Percentiles rank a stretch among this genome's conserved stretches.
phyloP scores from a whole-genome alignment of 345 rosid genomes.

The Eucalyptus sp. region DNA sequence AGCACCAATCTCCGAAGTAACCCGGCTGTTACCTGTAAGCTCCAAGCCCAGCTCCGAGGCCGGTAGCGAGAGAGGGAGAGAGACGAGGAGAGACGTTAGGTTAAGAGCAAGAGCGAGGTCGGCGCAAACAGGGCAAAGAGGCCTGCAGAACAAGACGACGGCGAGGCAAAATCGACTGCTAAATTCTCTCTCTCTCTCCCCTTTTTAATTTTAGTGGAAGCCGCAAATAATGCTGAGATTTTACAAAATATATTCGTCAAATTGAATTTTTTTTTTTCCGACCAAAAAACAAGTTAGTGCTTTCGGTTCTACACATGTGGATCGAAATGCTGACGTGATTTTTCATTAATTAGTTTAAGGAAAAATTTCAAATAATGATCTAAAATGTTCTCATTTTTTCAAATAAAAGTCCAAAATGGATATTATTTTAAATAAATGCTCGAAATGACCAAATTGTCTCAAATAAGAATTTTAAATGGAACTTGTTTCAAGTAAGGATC shows the following conservation, averaged over 20 bases:
- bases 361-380: too few species aligned
- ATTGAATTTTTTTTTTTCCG: not conserved
- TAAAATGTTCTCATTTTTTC: accelerated
- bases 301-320: not conserved
- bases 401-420: too few species aligned
- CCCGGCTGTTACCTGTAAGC: not conserved
- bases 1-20: not conserved
- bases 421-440: accelerated
- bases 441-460: accelerated
- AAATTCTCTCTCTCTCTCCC: not conserved
- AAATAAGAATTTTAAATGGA: accelerated
- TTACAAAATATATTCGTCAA: not conserved
- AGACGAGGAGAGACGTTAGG: not conserved
- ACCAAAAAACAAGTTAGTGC: not conserved
- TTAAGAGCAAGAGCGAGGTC: not conserved
- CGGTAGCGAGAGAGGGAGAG: not conserved
- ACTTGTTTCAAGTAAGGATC: accelerated
- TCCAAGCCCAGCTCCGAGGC: not conserved
- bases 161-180: not conserved
- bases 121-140: not conserved
- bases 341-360: too few species aligned
- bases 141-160: not conserved
- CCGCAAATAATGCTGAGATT: not conserved
- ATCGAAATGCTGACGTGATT: not conserved
- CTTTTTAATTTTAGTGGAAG: not conserved